These are phyloP conservation scores for Escovopsis sp. DNA, from an alignment of 2,329 filamentous ascomycete species.

Conservation along the genomic window DNA sequence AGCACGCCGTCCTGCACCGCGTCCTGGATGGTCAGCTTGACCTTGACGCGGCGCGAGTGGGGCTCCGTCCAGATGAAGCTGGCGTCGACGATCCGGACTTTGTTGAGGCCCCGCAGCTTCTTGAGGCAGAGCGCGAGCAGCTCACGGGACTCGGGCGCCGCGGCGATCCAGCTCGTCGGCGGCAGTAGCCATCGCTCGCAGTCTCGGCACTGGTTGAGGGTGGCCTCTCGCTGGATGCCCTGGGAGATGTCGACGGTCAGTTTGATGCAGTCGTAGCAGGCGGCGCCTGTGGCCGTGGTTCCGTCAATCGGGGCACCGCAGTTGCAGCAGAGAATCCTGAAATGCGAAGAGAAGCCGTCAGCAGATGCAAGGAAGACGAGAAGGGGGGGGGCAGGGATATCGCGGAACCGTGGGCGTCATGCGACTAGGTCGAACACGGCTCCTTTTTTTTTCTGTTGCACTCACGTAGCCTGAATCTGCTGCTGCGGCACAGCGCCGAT, in stretches of 20 bases:
- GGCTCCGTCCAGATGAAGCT: constrained; percentile 98
- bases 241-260: constrained; percentile 84
- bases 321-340: constrained; percentile 81
- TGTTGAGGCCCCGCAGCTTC: constrained; percentile 72
- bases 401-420: neutral
- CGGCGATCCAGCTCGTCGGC: constrained; percentile 73
- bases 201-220: constrained; percentile 81
- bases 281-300: constrained; percentile 67
- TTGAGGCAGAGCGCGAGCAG: constrained; percentile 81
- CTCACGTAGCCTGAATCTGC: constrained; percentile 26
- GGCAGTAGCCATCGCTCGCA: constrained; percentile 90
- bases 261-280: constrained; percentile 94
- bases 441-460: constrained; percentile 2
- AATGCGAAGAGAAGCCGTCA: neutral
- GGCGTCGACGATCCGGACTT: constrained; percentile 89
- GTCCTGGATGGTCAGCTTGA: constrained; percentile 88
- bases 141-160: constrained; percentile 77
- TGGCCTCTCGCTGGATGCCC: constrained; percentile 81
- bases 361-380: neutral
- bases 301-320: constrained; percentile 93
- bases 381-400: neutral
- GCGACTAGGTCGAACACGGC: neutral
- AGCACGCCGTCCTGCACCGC: constrained; percentile 46
- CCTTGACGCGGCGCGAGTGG: constrained; percentile 79
- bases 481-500: constrained; percentile 18